A percentile compares a stretch with the other conserved stretches of the same genome.
Evolutionary conservation across 306 rosid genomes (phyloP).

Genomic region (Ormosia semicastrata): DNA sequence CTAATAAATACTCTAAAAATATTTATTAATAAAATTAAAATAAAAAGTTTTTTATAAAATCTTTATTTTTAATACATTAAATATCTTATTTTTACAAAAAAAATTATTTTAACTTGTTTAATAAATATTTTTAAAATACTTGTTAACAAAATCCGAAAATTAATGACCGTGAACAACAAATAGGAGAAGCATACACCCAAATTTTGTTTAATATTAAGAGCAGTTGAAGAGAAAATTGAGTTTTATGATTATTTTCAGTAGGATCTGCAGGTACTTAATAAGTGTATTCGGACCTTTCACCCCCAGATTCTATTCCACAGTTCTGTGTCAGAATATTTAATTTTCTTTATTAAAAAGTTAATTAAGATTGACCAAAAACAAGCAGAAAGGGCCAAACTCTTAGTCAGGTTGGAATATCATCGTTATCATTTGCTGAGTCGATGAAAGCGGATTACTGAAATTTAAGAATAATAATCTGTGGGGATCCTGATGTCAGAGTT

Average conservation of each 20-base stretch:
- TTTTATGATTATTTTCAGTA: background rate
- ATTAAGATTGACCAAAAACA: background rate
- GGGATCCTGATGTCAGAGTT: conserved; percentile 29
- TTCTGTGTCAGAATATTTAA: background rate
- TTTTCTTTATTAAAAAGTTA: background rate
- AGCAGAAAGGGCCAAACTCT: background rate
- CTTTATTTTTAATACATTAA: no score
- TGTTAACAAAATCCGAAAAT: no score
- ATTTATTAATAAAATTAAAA: no score
- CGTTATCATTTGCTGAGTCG: background rate
- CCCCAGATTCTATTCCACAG: background rate
- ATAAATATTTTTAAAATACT: no score
- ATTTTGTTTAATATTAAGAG: background rate
- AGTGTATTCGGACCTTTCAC: background rate
- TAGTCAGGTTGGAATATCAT: no score
- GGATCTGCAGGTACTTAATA: background rate
- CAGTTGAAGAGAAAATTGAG: background rate
- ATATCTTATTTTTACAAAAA: no score
- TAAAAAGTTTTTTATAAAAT: no score
- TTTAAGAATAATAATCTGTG: background rate
- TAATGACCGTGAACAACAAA: background rate
- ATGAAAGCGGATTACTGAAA: background rate
- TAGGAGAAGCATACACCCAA: background rate
- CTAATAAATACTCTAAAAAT: no score
- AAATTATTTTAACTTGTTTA: no score